A percentile compares a stretch with the other conserved stretches of the same genome.
phyloP scores from a whole-genome alignment of 2,329 filamentous ascomycete genomes.

The Fusarium musae region DNA sequence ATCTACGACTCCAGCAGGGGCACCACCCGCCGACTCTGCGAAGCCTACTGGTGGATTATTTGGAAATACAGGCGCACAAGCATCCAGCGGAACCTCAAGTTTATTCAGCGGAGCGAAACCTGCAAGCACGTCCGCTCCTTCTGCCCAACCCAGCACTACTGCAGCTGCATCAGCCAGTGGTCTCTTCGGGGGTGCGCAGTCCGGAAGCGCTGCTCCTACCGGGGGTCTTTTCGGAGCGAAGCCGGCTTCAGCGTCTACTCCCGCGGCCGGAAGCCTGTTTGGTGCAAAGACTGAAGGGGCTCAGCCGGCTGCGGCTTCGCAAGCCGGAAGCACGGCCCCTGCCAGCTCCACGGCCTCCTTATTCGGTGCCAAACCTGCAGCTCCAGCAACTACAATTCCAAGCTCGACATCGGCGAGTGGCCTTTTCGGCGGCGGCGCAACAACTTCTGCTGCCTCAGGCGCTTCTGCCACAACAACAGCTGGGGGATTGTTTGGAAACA shows the following conservation, averaged over 20 bases:
- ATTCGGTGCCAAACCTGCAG: conserved; percentile 56
- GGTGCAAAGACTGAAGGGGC: conserved; percentile 43
- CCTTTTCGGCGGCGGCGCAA: conserved; percentile 49
- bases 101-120: conserved; percentile 48
- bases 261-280: conserved; percentile 39
- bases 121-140: conserved; percentile 36
- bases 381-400: conserved; percentile 48
- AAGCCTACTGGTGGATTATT: conserved; percentile 45
- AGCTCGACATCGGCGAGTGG: conserved; percentile 50
- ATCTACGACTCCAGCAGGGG: conserved; percentile 67
- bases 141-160: conserved; percentile 33
- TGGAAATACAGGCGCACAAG: conserved; percentile 34
- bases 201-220: conserved; percentile 45
- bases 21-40: conserved; percentile 57
- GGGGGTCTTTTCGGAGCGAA: conserved; percentile 51
- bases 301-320: conserved; percentile 24
- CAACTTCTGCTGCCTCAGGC: conserved; percentile 45
- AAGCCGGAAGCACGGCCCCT: conserved; percentile 37
- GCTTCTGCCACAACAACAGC: conserved; percentile 46
- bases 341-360: conserved; percentile 44
- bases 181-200: conserved; percentile 50
- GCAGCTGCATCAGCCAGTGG: conserved; percentile 36
- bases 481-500: conserved; percentile 48
- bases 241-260: conserved; percentile 41
- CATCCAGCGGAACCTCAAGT: conserved; percentile 35